Evolutionary conservation across 371 early-diverging fungal genomes (phyloP), one percentile per base, ranked within the genome.

Genomic region (Apophysomyces sp.): DNA sequence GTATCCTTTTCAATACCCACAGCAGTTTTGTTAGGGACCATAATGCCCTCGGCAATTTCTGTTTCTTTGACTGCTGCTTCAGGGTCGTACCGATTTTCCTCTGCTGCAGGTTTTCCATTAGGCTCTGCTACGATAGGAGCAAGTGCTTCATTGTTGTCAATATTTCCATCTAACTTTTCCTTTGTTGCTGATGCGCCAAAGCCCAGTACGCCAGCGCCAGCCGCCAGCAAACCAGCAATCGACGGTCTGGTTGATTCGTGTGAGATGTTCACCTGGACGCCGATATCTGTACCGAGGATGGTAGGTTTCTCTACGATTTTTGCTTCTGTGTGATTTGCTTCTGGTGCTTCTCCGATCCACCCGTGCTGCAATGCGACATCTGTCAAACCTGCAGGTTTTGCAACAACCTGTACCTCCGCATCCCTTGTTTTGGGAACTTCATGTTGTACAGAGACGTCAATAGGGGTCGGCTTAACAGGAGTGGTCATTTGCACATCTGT

Each of bases 281-380:
- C 49, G 9, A 44, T 21, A 9, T 44, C 49, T 21, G 21, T 44
- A 44, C 49, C 49, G 9, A 21, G 24, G 21, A 44, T 11, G 2
- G 11, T 21, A 21, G 27, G 2, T 6, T 24, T 24, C n/a, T n/a
- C n/a, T n/a, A n/a, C n/a, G n/a, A n/a, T n/a, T 44, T n/a, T n/a
- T 21, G 41, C 41, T n/a, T n/a, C 21, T 44, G n/a, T n/a, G n/a
- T 44, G 49, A n/a, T 44, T 44, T 21, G n/a, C 49, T 0, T 44
- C 26, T 7, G 49, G 24, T 44, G 49, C 49, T 44, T 41, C 41
- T 13, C 49, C 27, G 21, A 44, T 21, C 49, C 49, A 44, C 49
- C 49, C 49, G 49, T 44, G 49, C 49, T 44, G 49, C 49, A 44
- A 44, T 44, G 49, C 49, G 49, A 21, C 49, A 44, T 44, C 49